A percentile compares a stretch with the other conserved stretches of the same genome.
These are phyloP conservation scores for Lactarius hatsudake DNA, from an alignment of 768 basidiomycete genomes.

Conservation along the genomic window DNA sequence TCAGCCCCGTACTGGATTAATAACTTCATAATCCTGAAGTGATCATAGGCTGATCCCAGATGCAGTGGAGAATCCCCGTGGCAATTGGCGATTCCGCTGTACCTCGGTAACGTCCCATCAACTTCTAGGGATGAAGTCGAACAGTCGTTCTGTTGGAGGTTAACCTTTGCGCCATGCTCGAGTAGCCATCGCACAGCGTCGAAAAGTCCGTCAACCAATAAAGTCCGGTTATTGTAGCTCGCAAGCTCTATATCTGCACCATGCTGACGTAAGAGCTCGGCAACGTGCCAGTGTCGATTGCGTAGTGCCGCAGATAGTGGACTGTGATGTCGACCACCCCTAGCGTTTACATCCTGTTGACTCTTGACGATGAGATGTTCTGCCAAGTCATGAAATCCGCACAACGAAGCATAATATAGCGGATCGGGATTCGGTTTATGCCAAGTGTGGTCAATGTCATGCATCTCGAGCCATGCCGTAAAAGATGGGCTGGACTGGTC, in stretches of 20 bases:
- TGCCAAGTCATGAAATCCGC: neutral
- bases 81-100: too few relatives aligned
- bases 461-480: neutral
- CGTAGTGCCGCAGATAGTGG: neutral
- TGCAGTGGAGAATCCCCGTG: too few relatives aligned
- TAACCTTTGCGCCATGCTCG: neutral
- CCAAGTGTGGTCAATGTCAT: neutral
- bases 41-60: too few relatives aligned
- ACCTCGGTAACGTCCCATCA: too few relatives aligned
- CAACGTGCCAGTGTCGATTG: neutral
- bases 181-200: neutral
- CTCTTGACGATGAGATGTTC: neutral
- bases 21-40: too few relatives aligned
- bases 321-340: neutral
- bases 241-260: neutral
- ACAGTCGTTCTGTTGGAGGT: too few relatives aligned
- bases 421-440: neutral
- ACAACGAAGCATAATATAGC: neutral
- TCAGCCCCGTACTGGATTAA: neutral
- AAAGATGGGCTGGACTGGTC: neutral
- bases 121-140: too few relatives aligned
- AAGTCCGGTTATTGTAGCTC: neutral
- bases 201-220: neutral
- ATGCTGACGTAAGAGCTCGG: neutral
- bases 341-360: neutral